Percentiles rank a stretch among this genome's conserved stretches.
These are phyloP conservation scores for Fusarium piperis DNA, from an alignment of 2,329 filamentous ascomycete genomes.

Conservation along the genomic window DNA sequence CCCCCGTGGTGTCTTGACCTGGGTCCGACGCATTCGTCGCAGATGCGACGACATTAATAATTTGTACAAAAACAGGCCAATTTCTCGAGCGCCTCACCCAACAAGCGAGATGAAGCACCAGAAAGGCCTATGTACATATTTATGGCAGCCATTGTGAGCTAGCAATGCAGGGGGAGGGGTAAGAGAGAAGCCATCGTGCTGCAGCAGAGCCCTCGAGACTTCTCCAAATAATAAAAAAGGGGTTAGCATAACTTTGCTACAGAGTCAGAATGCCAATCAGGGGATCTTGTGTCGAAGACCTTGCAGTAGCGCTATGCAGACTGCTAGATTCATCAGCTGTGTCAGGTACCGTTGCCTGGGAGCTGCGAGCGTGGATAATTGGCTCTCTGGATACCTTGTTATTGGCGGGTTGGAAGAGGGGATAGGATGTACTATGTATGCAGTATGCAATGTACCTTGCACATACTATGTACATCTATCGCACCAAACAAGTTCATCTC, in stretches of 20 bases:
- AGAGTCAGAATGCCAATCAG: neutral
- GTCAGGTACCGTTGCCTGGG: neutral
- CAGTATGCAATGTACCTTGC: neutral
- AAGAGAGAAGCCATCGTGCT: neutral
- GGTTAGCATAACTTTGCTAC: neutral
- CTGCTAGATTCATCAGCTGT: neutral
- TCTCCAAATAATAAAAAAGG: neutral
- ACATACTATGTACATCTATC: neutral
- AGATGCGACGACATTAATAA: neutral
- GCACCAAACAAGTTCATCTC: neutral
- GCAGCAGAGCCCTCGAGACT: neutral
- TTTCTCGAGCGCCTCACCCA: neutral
- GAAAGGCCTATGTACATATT: neutral
- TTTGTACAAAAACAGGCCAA: neutral
- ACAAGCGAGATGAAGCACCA: neutral
- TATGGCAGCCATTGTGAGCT: neutral
- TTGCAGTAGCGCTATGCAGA: neutral
- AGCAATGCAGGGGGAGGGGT: neutral
- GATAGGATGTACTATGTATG: neutral
- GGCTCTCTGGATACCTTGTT: neutral
- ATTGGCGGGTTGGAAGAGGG: neutral
- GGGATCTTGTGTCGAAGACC: neutral
- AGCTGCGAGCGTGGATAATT: neutral
- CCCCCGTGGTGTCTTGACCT: neutral
- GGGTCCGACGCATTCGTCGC: neutral